These are phyloP conservation scores for Vickermania spadyakhi DNA, from an alignment of 208 protist genomes.

Conservation along the genomic window DNA sequence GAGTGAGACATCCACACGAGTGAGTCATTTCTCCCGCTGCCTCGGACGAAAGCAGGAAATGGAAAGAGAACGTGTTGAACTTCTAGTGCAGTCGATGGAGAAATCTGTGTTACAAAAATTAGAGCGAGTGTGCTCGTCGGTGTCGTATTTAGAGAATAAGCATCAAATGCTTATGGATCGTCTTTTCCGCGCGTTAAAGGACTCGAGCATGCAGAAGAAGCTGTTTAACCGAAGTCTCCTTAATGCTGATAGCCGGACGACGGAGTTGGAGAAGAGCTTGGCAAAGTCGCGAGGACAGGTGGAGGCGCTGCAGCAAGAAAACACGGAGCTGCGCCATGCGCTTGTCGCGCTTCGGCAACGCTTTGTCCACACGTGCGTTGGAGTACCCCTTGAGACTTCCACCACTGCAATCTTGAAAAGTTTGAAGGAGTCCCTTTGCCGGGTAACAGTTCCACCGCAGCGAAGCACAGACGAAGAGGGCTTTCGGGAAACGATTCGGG, in stretches of 20 bases:
- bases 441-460: conserved; percentile 7
- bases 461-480: conserved; percentile 8
- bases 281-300: conserved; percentile 4
- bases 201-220: background rate
- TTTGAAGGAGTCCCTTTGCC: background rate
- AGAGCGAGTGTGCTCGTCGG: background rate
- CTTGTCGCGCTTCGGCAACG: conserved; percentile 5
- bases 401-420: background rate
- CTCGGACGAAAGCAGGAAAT: background rate
- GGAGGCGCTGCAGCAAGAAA: conserved; percentile 6
- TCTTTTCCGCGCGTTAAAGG: background rate
- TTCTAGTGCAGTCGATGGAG: background rate
- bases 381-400: background rate
- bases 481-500: conserved; percentile 29
- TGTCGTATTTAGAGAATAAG: background rate
- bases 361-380: background rate
- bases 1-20: background rate
- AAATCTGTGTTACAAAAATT: background rate
- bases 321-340: background rate
- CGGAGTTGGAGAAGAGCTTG: background rate
- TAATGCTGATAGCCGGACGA: background rate
- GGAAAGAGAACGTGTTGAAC: background rate
- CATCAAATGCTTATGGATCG: background rate
- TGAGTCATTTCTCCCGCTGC: background rate
- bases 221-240: background rate